A percentile compares a stretch with the other conserved stretches of the same genome.
Conservation (phyloP, 495 filamentous ascomycete species). For the Hypomontagnella monticulosa region DNA sequence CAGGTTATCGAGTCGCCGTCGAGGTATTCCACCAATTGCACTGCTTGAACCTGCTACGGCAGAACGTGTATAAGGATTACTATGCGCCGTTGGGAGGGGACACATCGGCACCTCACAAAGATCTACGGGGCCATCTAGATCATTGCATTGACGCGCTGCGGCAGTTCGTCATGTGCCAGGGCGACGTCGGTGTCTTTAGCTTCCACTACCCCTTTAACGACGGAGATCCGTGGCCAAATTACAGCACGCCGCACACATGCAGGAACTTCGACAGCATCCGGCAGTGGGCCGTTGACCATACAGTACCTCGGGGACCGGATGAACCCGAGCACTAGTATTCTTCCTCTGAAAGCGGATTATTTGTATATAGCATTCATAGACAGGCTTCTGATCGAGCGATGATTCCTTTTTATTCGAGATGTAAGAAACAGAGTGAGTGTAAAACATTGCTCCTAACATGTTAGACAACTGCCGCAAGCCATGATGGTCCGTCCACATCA, state of each 20-base stretch:
- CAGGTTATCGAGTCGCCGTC: slow-evolving; percentile 62
- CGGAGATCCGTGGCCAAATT: slow-evolving; percentile 59
- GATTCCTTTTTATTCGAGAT: too few species aligned
- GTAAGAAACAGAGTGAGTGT: too few species aligned
- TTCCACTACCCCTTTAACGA: slow-evolving; percentile 54
- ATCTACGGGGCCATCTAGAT: slow-evolving; percentile 50
- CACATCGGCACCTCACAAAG: slow-evolving; percentile 41
- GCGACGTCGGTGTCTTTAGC: slow-evolving; percentile 62
- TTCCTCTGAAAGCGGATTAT: slow-evolving; percentile 2
- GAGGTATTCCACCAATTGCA: slow-evolving; percentile 67
- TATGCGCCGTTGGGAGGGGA: slow-evolving; percentile 55
- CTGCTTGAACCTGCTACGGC: slow-evolving; percentile 62
- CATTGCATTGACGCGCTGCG: slow-evolving; percentile 63
- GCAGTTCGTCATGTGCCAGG: slow-evolving; percentile 61
- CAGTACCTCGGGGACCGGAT: slow-evolving; percentile 50
- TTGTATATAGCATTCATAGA: slow-evolving; percentile 2
- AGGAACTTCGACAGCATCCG: slow-evolving; percentile 59
- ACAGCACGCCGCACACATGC: slow-evolving; percentile 59
- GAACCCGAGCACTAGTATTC: slow-evolving; percentile 40
- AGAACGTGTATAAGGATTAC: slow-evolving; percentile 60
- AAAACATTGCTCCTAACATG: background rate
- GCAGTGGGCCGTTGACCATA: slow-evolving; percentile 61
- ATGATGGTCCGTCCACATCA: slow-evolving; percentile 2
- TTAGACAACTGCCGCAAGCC: slow-evolving; percentile 20
- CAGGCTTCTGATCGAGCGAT: slow-evolving; percentile 11